Evolutionary conservation across 2,329 filamentous ascomycete species (phyloP).

Genomic region (Fusarium sororula): DNA sequence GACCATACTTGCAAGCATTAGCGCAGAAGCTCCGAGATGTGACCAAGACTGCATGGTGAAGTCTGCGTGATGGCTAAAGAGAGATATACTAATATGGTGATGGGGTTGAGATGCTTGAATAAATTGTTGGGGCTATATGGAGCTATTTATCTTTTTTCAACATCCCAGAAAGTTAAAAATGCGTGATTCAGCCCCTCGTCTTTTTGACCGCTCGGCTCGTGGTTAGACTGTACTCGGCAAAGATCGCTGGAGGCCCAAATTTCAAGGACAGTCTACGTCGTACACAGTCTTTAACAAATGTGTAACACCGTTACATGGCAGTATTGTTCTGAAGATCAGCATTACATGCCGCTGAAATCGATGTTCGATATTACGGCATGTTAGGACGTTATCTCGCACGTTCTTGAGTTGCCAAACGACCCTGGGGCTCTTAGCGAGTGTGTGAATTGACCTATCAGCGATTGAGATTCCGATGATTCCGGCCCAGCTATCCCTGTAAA

Average conservation of each 20-base stretch:
- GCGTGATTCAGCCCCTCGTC: background rate
- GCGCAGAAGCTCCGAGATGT: background rate
- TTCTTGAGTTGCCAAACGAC: background rate
- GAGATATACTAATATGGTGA: background rate
- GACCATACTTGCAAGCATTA: background rate
- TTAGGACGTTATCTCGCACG: background rate
- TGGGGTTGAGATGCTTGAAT: background rate
- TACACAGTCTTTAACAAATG: background rate
- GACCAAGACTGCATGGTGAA: background rate
- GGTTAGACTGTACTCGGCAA: background rate
- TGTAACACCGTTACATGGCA: background rate
- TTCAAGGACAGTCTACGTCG: background rate
- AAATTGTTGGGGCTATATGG: too few relatives aligned
- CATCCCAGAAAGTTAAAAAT: too few relatives aligned
- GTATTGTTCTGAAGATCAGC: background rate
- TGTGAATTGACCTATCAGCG: background rate
- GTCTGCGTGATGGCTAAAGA: rapidly evolving
- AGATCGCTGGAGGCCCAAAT: background rate
- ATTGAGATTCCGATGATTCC: background rate
- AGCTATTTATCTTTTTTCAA: too few relatives aligned
- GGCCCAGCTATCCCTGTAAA: background rate
- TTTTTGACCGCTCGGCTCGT: background rate
- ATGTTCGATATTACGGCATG: too few relatives aligned
- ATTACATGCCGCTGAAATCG: background rate
- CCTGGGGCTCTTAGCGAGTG: too few relatives aligned